Base-by-base conservation (phyloP, 1,139 yeast genomes). In the Taphrina wiesneri region DNA sequence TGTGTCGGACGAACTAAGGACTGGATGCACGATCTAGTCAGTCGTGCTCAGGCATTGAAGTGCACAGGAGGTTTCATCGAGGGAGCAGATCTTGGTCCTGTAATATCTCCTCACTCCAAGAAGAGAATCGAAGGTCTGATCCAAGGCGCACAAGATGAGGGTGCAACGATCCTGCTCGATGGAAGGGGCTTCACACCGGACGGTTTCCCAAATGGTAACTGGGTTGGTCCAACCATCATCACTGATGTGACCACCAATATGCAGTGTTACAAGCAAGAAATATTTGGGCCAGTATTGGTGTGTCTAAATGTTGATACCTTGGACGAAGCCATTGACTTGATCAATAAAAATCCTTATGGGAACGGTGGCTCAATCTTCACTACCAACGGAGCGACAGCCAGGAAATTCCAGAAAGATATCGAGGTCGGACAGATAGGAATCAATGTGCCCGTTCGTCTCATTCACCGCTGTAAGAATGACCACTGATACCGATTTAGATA, bases 361-460 rank as follows among this genome's bases (percentile, higher is more conserved):
- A 87, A 87, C 73, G 93, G 93, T 67, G 85, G 85, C 45, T 83
- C 91, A 15, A 77, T 87, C 69, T 87, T 87, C 80, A 87, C 93
- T 23, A 79, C 82, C 39, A 84, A 88, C 0, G 93, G 93, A 19
- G 80, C 88, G 26, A 80, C 85, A 25, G 87, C 89, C 1, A 87
- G 86, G 77, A 84, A 84, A 75, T 87, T 87, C 80, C 86, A 83
- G 74, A 85, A 84, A 78, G 82, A 85, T 72, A 84, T 87, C 69
- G 88, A 86, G 68, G 85, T 87, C 68, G 93, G 93, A 30, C 92
- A 87, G 77, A 88, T 87, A 67, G 93, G 93, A 69, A 82, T 87
- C 73, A 87, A 87, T 72, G 90, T 87, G 59, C 92, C 93, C 30
- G 59, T 54, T n/a, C 5, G 49, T 54, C n/a, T 25, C 34, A 9